Conservation (phyloP, 352 stramenopile genomes). For the Phytophthora colocasiae region DNA sequence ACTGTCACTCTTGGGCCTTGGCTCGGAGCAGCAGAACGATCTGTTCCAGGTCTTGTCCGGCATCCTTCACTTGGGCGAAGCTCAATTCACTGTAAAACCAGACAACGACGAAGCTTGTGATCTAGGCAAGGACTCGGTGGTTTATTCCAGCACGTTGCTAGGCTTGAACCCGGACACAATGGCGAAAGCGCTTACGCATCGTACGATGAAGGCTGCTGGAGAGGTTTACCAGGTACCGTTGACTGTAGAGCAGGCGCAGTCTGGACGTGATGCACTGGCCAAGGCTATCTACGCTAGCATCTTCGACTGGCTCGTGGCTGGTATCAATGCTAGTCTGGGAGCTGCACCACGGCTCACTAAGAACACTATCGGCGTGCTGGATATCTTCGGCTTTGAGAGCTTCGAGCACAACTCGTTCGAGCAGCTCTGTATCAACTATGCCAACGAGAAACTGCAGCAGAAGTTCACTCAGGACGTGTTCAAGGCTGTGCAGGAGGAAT, state of each 20-base stretch:
- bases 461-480: constrained; percentile 88
- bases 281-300: constrained; percentile 95
- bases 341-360: constrained; percentile 27
- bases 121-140: constrained; percentile 43
- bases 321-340: constrained; percentile 84
- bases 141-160: constrained; percentile 55
- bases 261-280: constrained; percentile 92
- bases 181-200: constrained; percentile 61
- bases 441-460: constrained; percentile 93
- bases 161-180: constrained; percentile 59
- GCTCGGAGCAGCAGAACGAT: constrained; percentile 53
- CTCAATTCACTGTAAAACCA: constrained; percentile 50
- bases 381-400: constrained; percentile 93
- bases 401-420: constrained; percentile 93
- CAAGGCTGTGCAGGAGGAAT: constrained; percentile 69
- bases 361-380: constrained; percentile 82
- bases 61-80: constrained; percentile 85
- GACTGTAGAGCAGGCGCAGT: constrained; percentile 70
- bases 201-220: constrained; percentile 75
- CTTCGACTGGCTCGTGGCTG: constrained; percentile 96
- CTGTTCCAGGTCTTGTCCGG: constrained; percentile 76
- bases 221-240: constrained; percentile 76
- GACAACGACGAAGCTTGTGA: constrained; percentile 70
- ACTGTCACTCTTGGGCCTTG: constrained; percentile 66
- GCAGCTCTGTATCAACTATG: constrained; percentile 97